These are phyloP conservation scores for Urostyla sp. DNA, from an alignment of 73 alveolate species.

Conservation along the genomic window DNA sequence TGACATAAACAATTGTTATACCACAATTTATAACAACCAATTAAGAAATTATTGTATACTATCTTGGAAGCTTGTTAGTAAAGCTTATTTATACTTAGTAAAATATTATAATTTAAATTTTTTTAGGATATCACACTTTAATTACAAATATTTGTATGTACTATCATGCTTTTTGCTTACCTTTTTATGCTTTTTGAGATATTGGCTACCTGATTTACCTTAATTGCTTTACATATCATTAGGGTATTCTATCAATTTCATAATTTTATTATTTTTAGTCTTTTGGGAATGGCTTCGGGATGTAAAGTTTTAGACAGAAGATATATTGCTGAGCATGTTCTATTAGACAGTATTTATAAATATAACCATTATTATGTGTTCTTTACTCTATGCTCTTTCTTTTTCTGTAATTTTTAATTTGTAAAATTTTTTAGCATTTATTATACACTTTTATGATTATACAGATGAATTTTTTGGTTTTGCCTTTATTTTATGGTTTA, in stretches of 20 bases:
- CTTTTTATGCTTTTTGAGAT: neutral
- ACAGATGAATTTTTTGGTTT: neutral
- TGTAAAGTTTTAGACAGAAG: conserved; percentile 36
- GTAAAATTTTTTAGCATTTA: neutral
- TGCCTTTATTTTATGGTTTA: neutral
- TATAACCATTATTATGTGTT: conserved; percentile 29
- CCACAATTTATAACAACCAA: conserved; percentile 5
- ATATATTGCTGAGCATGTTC: conserved; percentile 14
- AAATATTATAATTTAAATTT: neutral
- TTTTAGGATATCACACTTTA: conserved; percentile 4
- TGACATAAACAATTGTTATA: neutral
- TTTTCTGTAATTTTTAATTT: conserved; percentile 11
- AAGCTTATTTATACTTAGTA: conserved; percentile 28
- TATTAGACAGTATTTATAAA: neutral
- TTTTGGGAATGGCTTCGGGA: conserved; percentile 19
- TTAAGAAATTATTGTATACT: neutral
- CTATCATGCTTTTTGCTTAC: neutral
- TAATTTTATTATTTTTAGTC: neutral
- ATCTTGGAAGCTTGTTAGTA: neutral
- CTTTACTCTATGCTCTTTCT: conserved; percentile 2
- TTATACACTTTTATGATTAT: neutral
- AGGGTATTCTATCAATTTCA: conserved; percentile 3
- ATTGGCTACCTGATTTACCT: conserved; percentile 1
- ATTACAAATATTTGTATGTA: neutral
- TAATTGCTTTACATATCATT: neutral